Conservation (phyloP, 768 basidiomycete genomes). For the Lentinula aciculospora region DNA sequence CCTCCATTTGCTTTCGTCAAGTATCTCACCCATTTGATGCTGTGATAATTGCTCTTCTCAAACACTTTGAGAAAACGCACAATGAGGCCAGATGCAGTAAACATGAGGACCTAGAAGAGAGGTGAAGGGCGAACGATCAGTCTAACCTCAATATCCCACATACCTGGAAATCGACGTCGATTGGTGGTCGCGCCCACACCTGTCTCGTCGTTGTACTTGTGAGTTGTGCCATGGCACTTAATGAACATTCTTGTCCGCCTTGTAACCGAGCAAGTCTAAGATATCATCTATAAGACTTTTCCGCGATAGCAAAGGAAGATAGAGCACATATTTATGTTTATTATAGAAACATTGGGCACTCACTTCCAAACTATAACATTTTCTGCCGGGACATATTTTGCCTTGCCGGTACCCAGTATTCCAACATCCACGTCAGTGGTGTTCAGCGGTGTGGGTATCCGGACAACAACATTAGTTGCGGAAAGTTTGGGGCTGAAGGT, state of each 20-base stretch:
- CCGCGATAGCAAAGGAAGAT: not conserved
- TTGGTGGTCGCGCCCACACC: slow-evolving; percentile 97
- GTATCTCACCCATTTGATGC: slow-evolving; percentile 94
- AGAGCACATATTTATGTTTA: too few relatives aligned
- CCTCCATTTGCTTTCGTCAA: slow-evolving; percentile 89
- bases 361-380: slow-evolving; percentile 99
- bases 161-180: slow-evolving; percentile 91
- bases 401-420: slow-evolving; percentile 89
- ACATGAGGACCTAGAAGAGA: slow-evolving; percentile 75
- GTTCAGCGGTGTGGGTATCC: slow-evolving; percentile 95
- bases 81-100: slow-evolving; percentile 92
- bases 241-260: slow-evolving; percentile 86
- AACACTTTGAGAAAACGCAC: slow-evolving; percentile 98
- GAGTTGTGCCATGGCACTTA: slow-evolving; percentile 76
- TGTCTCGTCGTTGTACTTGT: slow-evolving; percentile 89
- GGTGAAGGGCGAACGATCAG: not conserved
- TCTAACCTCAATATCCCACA: not conserved
- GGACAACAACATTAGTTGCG: slow-evolving; percentile 86
- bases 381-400: slow-evolving; percentile 94
- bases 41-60: slow-evolving; percentile 91
- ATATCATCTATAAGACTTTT: slow-evolving; percentile 6
- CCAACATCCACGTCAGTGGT: slow-evolving; percentile 83
- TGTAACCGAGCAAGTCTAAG: slow-evolving; percentile 87
- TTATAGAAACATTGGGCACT: too few relatives aligned
- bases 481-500: slow-evolving; percentile 90